phyloP scores from a whole-genome alignment of 2,329 filamentous ascomycete genomes.

The Diaporthe aspalathi region DNA sequence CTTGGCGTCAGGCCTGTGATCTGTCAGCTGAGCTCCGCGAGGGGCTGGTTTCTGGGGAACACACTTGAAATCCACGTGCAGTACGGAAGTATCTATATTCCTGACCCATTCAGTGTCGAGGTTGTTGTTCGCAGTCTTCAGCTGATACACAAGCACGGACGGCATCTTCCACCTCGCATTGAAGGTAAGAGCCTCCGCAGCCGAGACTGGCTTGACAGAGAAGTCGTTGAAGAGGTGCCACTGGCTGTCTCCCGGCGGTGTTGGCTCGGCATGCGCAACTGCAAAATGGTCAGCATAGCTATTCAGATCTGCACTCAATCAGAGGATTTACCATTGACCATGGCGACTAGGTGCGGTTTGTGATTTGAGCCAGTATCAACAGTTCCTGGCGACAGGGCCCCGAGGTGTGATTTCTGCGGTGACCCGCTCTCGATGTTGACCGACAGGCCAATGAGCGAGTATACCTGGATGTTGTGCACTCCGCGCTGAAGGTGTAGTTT shows the following conservation, averaged over 20 bases:
- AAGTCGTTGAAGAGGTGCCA: conserved; percentile 99
- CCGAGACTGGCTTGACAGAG: conserved; percentile 81
- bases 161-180: conserved; percentile 93
- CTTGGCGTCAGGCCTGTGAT: conserved; percentile 54
- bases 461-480: conserved; percentile 84
- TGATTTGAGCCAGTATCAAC: conserved; percentile 88
- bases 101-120: conserved; percentile 90
- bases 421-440: conserved; percentile 89
- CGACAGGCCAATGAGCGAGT: conserved; percentile 90
- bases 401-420: conserved; percentile 88
- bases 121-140: conserved; percentile 81
- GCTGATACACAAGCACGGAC: conserved; percentile 86
- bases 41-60: conserved; percentile 40
- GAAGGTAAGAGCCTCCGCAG: conserved; percentile 88
- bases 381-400: conserved; percentile 82
- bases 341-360: conserved; percentile 89
- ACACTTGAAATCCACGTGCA: conserved; percentile 78
- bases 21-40: conserved; percentile 42
- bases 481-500: conserved; percentile 82
- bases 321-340: conserved; percentile 78
- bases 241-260: conserved; percentile 70
- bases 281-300: not conserved
- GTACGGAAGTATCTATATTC: conserved; percentile 82
- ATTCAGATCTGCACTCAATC: not conserved
- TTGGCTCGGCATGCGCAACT: conserved; percentile 75